phyloP scores from a whole-genome alignment of 495 filamentous ascomycete genomes.

The Trichoderma gamsii region DNA sequence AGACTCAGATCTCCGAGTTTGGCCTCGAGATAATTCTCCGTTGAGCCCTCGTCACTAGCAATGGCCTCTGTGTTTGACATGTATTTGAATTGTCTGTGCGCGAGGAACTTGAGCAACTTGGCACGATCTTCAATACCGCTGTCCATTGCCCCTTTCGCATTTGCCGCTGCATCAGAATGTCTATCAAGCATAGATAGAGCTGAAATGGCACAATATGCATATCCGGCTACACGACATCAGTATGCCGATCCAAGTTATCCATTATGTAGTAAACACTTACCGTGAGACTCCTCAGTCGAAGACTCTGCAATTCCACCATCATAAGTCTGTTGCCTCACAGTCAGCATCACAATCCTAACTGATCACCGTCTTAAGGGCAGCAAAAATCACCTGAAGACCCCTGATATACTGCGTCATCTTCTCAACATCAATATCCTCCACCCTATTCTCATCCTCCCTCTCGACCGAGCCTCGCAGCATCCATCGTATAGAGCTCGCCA shows the following conservation, averaged over 20 bases:
- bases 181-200: conserved; percentile 66
- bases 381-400: conserved; percentile 54
- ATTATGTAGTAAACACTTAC: conserved; percentile 40
- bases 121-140: conserved; percentile 32
- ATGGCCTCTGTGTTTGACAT: conserved; percentile 45
- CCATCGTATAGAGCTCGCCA: conserved; percentile 73
- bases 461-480: conserved; percentile 59
- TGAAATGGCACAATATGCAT: conserved; percentile 77
- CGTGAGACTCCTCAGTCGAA: conserved; percentile 80
- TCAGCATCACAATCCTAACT: not conserved
- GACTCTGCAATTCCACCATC: conserved; percentile 84
- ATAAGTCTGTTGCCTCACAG: conserved; percentile 55
- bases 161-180: conserved; percentile 26
- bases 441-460: conserved; percentile 46
- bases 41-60: conserved; percentile 34
- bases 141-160: conserved; percentile 29
- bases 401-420: conserved; percentile 64
- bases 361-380: conserved; percentile 16
- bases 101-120: conserved; percentile 37
- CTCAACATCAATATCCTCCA: conserved; percentile 69
- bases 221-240: conserved; percentile 55
- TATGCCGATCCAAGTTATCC: not conserved
- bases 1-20: conserved; percentile 23
- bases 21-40: conserved; percentile 29
- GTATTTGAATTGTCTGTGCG: conserved; percentile 58